Evolutionary conservation across 192 early-diverging fungal species (phyloP).

Genomic region (Coemansia sp.): DNA sequence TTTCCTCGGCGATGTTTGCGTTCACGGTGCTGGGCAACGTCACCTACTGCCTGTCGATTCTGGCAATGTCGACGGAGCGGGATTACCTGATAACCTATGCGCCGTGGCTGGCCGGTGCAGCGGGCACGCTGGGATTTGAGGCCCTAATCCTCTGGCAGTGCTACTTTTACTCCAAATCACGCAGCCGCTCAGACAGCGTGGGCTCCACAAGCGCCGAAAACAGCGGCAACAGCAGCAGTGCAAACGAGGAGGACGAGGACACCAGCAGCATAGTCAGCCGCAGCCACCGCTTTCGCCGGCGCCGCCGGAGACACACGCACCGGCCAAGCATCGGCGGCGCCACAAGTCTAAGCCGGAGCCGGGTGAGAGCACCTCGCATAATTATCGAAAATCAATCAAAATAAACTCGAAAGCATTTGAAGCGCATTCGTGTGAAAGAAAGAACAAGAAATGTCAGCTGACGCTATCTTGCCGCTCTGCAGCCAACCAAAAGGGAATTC

Average conservation of each 20-base stretch:
- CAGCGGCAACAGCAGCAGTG: constrained; percentile 1
- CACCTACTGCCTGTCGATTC: constrained; percentile 45
- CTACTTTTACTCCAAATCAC: constrained; percentile 34
- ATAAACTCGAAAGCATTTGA: not conserved
- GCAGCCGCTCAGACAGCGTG: not conserved
- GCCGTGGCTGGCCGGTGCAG: constrained; percentile 48
- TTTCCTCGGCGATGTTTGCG: constrained; percentile 81
- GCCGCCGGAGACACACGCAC: constrained; percentile 20
- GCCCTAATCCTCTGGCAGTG: constrained; percentile 44
- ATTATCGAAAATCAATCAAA: not conserved
- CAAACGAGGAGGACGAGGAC: constrained; percentile 10
- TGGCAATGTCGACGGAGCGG: constrained; percentile 34
- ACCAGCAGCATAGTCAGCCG: constrained; percentile 18
- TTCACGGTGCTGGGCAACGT: constrained; percentile 79
- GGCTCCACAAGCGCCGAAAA: not conserved
- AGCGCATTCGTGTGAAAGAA: not conserved
- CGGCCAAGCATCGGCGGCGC: constrained; percentile 2
- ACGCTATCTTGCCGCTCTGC: not conserved
- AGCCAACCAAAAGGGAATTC: not conserved
- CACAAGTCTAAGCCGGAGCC: constrained; percentile 2
- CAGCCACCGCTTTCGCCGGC: constrained; percentile 7
- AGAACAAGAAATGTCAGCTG: not conserved
- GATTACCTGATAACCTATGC: constrained; percentile 42
- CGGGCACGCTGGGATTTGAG: constrained; percentile 48
- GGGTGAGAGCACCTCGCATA: not conserved